Conservation (phyloP, 1,139 yeast genomes). For the Lodderomyces theae region DNA sequence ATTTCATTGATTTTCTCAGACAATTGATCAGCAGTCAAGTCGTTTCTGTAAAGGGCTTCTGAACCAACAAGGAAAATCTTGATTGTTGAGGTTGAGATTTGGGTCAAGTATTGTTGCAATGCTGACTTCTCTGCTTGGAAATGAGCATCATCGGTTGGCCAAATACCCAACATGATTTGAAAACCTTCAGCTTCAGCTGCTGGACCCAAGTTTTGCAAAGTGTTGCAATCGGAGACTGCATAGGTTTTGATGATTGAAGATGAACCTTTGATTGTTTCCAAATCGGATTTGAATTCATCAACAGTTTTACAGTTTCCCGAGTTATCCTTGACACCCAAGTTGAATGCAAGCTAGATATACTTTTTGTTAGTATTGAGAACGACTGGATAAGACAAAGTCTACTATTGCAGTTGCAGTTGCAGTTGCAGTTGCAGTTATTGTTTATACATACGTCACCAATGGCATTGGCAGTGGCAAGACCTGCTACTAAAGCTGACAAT, state of each 20-base stretch:
- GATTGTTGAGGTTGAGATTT: slow-evolving; percentile 62
- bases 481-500: slow-evolving; percentile 38
- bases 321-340: slow-evolving; percentile 74
- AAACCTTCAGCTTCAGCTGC: slow-evolving; percentile 78
- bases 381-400: not conserved
- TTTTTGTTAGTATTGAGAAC: slow-evolving; percentile 8
- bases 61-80: slow-evolving; percentile 83
- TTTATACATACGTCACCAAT: slow-evolving; percentile 40
- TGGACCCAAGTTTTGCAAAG: slow-evolving; percentile 78
- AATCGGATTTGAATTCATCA: slow-evolving; percentile 63
- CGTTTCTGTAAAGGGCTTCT: slow-evolving; percentile 86
- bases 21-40: slow-evolving; percentile 65
- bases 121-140: slow-evolving; percentile 70
- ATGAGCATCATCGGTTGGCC: slow-evolving; percentile 85
- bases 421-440: not conserved
- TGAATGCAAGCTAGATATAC: slow-evolving; percentile 56
- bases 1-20: slow-evolving; percentile 61
- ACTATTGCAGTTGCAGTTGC: not conserved
- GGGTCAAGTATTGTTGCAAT: slow-evolving; percentile 65
- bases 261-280: slow-evolving; percentile 53
- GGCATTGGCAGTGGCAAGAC: slow-evolving; percentile 37
- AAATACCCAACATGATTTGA: slow-evolving; percentile 73
- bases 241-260: slow-evolving; percentile 71
- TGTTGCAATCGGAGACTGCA: slow-evolving; percentile 86
- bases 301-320: slow-evolving; percentile 71